Evolutionary conservation across 345 rosid species (phyloP).

Genomic region (Salix exigua): DNA sequence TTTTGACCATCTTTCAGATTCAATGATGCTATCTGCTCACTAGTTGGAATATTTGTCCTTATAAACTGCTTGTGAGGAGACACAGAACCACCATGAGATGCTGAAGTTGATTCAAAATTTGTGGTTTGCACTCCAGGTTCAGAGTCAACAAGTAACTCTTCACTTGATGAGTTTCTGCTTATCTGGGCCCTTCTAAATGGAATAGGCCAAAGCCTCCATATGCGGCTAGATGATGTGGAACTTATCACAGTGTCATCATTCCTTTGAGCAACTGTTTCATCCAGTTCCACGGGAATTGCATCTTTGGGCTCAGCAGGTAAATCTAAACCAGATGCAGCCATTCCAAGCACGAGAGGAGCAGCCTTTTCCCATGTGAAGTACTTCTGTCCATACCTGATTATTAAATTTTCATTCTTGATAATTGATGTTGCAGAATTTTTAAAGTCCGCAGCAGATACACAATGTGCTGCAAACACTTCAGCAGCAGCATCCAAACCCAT

Average conservation of each 20-base stretch:
- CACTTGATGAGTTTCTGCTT: slow-evolving; percentile 57
- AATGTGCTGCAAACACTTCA: slow-evolving; percentile 60
- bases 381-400: slow-evolving; percentile 48
- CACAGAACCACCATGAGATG: slow-evolving; percentile 33
- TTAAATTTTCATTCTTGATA: slow-evolving; percentile 60
- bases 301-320: slow-evolving; percentile 58
- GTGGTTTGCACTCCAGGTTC: slow-evolving; percentile 51
- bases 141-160: slow-evolving; percentile 73
- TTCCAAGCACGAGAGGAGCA: slow-evolving; percentile 71
- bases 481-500: slow-evolving; percentile 82
- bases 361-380: slow-evolving; percentile 82
- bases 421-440: slow-evolving; percentile 49
- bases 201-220: slow-evolving; percentile 88
- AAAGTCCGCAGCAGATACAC: slow-evolving; percentile 59
- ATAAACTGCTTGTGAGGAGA: slow-evolving; percentile 64
- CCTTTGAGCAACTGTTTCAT: slow-evolving; percentile 32
- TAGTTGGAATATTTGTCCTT: slow-evolving; percentile 79
- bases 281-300: slow-evolving; percentile 57
- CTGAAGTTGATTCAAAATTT: slow-evolving; percentile 28
- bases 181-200: slow-evolving; percentile 82
- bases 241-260: slow-evolving; percentile 38
- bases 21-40: slow-evolving; percentile 80
- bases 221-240: slow-evolving; percentile 50
- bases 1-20: slow-evolving; percentile 92
- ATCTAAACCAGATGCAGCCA: slow-evolving; percentile 64